phyloP scores from a whole-genome alignment of 1,284 basidiomycete species.

The Austroboletus novae-zelandiae region DNA sequence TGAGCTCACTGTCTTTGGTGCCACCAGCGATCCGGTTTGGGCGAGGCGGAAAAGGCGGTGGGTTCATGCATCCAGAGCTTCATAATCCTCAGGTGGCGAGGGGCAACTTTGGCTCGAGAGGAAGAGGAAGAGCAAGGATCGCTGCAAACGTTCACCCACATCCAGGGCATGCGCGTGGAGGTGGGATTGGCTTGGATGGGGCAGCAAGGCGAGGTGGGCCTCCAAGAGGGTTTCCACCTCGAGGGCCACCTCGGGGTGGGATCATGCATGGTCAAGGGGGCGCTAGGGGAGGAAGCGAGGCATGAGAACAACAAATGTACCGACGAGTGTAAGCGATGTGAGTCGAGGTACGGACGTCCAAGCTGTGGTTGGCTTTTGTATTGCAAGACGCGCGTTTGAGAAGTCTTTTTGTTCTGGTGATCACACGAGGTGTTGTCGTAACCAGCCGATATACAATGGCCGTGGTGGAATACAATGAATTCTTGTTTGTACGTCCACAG shows the following conservation, averaged over 20 bases:
- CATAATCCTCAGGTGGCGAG: conserved; percentile 32
- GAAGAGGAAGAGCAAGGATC: conserved; percentile 32
- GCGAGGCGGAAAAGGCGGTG: conserved; percentile 52
- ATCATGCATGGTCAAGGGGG: conserved; percentile 1
- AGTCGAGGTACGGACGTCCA: too few relatives aligned
- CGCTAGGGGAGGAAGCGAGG: conserved; percentile 1
- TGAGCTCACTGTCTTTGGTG: conserved; percentile 65
- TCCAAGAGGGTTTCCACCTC: conserved; percentile 9
- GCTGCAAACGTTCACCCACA: conserved; percentile 18
- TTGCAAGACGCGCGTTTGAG: too few relatives aligned
- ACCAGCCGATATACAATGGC: too few relatives aligned
- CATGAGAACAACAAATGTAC: too few relatives aligned
- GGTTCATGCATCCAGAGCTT: conserved; percentile 39
- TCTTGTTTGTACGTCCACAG: too few relatives aligned
- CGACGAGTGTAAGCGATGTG: too few relatives aligned
- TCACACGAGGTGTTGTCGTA: too few relatives aligned
- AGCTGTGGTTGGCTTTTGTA: too few relatives aligned
- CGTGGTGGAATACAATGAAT: too few relatives aligned
- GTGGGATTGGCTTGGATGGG: neutral
- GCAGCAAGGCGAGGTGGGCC: conserved; percentile 6
- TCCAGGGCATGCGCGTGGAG: conserved; percentile 13
- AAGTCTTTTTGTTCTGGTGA: too few relatives aligned
- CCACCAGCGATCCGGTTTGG: conserved; percentile 70
- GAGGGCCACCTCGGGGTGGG: conserved; percentile 18
- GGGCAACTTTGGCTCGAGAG: conserved; percentile 30